Conservation (phyloP, 306 rosid genomes). For the Casuarina cunninghamiana region DNA sequence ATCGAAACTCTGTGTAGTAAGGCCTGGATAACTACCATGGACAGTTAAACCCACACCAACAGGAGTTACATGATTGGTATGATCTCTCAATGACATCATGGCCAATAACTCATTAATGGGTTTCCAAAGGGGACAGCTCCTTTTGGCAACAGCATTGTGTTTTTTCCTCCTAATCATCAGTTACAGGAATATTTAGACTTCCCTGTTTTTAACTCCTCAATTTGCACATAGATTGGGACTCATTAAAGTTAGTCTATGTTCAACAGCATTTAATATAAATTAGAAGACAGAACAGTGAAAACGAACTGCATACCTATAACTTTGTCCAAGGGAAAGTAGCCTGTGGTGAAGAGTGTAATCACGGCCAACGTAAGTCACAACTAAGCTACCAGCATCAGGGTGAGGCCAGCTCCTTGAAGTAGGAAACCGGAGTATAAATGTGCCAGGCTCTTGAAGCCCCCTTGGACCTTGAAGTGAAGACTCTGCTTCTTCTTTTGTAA, state of each 20-base stretch:
- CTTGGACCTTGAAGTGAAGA: constrained; percentile 77
- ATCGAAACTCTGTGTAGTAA: no score
- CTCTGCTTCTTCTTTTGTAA: constrained; percentile 94
- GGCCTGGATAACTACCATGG: neutral
- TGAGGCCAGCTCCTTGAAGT: constrained; percentile 99
- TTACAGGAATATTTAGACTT: neutral
- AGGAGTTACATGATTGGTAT: neutral
- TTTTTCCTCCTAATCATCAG: neutral
- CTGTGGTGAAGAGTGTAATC: constrained; percentile 71
- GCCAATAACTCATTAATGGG: neutral
- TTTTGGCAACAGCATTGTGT: neutral
- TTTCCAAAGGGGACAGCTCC: neutral
- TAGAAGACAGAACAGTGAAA: constrained; percentile 8
- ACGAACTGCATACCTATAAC: constrained; percentile 47
- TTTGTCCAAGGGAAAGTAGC: constrained; percentile 64
- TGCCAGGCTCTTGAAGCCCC: constrained; percentile 89
- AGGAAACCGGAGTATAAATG: constrained; percentile 88
- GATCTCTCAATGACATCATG: neutral
- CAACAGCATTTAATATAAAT: neutral
- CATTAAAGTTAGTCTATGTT: neutral
- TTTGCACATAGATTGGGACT: neutral
- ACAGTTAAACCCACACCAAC: neutral
- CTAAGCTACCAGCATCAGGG: constrained; percentile 90
- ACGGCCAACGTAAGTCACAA: constrained; percentile 73
- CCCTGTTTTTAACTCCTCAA: neutral